Percentiles rank a stretch among this genome's conserved stretches.
Evolutionary conservation across 768 basidiomycete genomes (phyloP).

Genomic region (Daedaleopsis sinensis): DNA sequence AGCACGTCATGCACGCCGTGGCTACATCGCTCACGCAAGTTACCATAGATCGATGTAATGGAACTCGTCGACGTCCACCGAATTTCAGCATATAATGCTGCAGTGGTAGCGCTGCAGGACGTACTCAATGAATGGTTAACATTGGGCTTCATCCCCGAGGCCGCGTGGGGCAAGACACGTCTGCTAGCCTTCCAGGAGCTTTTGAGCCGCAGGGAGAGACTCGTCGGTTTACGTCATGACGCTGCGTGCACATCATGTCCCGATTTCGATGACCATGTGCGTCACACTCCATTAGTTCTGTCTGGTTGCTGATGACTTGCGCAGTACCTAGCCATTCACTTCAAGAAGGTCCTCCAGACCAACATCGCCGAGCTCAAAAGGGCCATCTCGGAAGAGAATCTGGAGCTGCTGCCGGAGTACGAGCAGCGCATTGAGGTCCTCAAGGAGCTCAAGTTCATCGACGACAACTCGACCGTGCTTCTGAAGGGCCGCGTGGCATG

Average conservation of each 20-base stretch:
- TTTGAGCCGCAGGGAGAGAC: slow-evolving; percentile 58
- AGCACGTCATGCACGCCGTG: neutral
- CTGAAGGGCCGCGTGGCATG: slow-evolving; percentile 98
- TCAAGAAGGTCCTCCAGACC: slow-evolving; percentile 69
- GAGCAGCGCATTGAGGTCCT: slow-evolving; percentile 92
- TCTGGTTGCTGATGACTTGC: neutral
- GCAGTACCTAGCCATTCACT: slow-evolving; percentile 80
- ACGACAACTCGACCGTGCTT: slow-evolving; percentile 93
- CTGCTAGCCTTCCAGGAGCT: slow-evolving; percentile 92
- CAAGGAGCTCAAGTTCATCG: slow-evolving; percentile 89
- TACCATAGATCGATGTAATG: slow-evolving; percentile 67
- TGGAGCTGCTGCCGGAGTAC: slow-evolving; percentile 96
- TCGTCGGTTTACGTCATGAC: slow-evolving; percentile 45
- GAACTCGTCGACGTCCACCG: slow-evolving; percentile 67
- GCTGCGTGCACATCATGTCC: slow-evolving; percentile 60
- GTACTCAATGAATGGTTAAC: slow-evolving; percentile 61
- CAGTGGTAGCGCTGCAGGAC: slow-evolving; percentile 49
- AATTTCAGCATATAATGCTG: slow-evolving; percentile 64
- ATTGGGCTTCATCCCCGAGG: slow-evolving; percentile 60
- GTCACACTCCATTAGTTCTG: slow-evolving; percentile 33
- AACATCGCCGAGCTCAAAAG: slow-evolving; percentile 80
- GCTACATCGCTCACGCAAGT: neutral
- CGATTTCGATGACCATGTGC: slow-evolving; percentile 76
- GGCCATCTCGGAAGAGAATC: slow-evolving; percentile 93
- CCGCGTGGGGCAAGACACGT: slow-evolving; percentile 80